phyloP scores from a whole-genome alignment of 164 flowering plant genomes.

The Warburgia ugandensis region DNA sequence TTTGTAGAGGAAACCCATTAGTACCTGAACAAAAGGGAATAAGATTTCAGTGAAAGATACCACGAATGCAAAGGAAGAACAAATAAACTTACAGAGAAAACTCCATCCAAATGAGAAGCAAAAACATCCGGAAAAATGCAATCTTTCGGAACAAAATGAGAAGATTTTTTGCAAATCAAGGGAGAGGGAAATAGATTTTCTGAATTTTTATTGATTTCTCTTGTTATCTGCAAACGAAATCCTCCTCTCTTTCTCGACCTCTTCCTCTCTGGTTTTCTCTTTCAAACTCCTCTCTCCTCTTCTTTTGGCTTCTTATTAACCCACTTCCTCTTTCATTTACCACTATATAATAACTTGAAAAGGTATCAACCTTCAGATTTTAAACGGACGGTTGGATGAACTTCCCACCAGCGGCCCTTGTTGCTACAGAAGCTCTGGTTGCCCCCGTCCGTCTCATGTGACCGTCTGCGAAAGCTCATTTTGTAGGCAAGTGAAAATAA shows the following conservation, averaged over 20 bases:
- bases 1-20: background rate
- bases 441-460: too few relatives aligned
- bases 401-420: slow-evolving; percentile 6
- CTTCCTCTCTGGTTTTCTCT: background rate
- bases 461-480: too few relatives aligned
- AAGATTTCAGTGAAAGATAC: background rate
- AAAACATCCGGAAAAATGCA: slow-evolving; percentile 5
- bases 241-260: background rate
- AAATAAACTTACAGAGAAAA: slow-evolving; percentile 10
- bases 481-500: too few relatives aligned
- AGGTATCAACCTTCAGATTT: background rate
- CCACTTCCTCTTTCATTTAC: background rate
- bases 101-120: slow-evolving; percentile 7
- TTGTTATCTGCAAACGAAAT: too few relatives aligned
- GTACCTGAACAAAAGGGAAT: background rate
- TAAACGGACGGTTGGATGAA: slow-evolving; percentile 21
- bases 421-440: background rate
- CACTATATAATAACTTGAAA: background rate
- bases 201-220: background rate
- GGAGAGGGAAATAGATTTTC: slow-evolving; percentile 1
- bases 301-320: background rate
- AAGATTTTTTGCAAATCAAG: slow-evolving; percentile 1
- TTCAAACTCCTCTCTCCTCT: background rate
- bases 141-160: background rate
- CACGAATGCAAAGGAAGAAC: background rate